Percentiles rank a stretch among this genome's conserved stretches.
Conservation (phyloP, 257 asterid species). For the Linaria vulgaris region DNA sequence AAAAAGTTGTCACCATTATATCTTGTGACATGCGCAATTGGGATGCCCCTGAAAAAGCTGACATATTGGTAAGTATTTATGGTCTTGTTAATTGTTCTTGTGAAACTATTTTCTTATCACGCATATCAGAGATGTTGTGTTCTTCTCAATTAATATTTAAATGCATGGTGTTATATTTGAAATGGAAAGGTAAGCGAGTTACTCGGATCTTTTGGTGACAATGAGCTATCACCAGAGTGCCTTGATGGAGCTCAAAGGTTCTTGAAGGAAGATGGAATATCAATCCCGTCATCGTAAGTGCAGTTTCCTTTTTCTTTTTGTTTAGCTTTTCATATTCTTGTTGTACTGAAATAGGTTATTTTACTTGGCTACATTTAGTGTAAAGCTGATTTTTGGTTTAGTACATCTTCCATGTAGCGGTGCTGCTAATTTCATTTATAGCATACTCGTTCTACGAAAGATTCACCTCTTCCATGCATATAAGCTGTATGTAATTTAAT, state of each 20-base stretch:
- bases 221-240: conserved; percentile 99
- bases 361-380: no score
- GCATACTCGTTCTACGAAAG: background rate
- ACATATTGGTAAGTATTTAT: conserved; percentile 64
- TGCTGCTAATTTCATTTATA: conserved; percentile 8
- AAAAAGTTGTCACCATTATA: conserved; percentile 67
- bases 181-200: conserved; percentile 82
- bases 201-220: conserved; percentile 98
- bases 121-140: background rate
- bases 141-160: conserved; percentile 6
- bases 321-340: background rate
- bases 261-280: conserved; percentile 86
- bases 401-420: no score
- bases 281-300: conserved; percentile 90
- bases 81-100: conserved; percentile 2
- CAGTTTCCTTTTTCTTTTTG: background rate
- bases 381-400: no score
- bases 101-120: conserved; percentile 6
- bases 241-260: conserved; percentile 98
- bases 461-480: background rate
- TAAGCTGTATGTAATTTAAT: background rate
- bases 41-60: conserved; percentile 97
- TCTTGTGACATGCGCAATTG: conserved; percentile 96
- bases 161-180: conserved; percentile 12
- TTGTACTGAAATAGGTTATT: background rate